Conservation (phyloP, 352 stramenopile genomes). For the Lagenidium sp. region DNA sequence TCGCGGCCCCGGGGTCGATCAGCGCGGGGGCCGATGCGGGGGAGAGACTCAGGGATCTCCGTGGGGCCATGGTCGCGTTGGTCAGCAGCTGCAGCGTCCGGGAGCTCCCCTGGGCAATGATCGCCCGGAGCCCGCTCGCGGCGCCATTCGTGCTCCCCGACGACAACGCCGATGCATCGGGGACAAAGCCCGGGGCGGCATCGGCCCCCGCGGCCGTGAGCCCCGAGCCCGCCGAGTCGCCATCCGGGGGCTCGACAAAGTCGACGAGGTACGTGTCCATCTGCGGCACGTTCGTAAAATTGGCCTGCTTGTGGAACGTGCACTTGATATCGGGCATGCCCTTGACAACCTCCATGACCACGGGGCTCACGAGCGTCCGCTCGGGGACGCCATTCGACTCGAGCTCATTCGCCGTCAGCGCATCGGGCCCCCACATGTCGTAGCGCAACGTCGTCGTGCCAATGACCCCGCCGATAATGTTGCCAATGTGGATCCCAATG, state of each 20-base stretch:
- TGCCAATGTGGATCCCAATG: conserved; percentile 83
- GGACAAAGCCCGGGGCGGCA: background rate
- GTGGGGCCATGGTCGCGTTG: background rate
- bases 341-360: conserved; percentile 75
- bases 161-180: conserved; percentile 3
- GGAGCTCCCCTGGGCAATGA: conserved; percentile 15
- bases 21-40: too few species aligned
- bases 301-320: conserved; percentile 74
- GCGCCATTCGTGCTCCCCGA: background rate
- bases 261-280: conserved; percentile 84
- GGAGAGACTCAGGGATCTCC: conserved; percentile 10
- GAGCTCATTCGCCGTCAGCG: conserved; percentile 80
- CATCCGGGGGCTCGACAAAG: conserved; percentile 41
- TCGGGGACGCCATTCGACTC: conserved; percentile 80
- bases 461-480: conserved; percentile 85
- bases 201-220: background rate
- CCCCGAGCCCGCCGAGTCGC: background rate
- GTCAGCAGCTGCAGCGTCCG: conserved; percentile 17
- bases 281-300: conserved; percentile 71
- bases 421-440: conserved; percentile 84
- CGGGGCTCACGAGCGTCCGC: conserved; percentile 66
- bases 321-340: conserved; percentile 81
- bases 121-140: conserved; percentile 3
- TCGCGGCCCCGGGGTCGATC: too few species aligned
- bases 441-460: conserved; percentile 82